Conservation (phyloP, 2,329 filamentous ascomycete genomes). For the Colletotrichum sp. region DNA sequence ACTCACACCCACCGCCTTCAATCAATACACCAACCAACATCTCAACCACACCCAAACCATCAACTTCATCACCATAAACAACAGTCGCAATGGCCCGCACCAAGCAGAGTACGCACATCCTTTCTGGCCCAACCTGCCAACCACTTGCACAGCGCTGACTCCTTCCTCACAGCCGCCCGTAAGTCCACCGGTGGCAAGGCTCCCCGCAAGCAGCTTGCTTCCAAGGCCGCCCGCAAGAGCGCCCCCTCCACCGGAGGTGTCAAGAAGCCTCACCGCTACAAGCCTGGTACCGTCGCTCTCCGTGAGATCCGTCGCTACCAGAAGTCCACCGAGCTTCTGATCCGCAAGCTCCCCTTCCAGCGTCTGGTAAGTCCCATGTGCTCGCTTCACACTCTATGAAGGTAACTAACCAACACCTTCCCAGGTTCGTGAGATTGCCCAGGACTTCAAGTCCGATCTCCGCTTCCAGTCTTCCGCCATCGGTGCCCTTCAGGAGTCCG, state of each 20-base stretch:
- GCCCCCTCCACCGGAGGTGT: constrained; percentile 96
- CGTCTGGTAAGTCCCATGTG: constrained; percentile 68
- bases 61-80: constrained; percentile 31
- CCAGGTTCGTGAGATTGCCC: constrained; percentile 88
- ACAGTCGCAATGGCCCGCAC: constrained; percentile 64
- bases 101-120: constrained; percentile 54
- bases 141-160: background rate
- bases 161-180: constrained; percentile 47
- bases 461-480: constrained; percentile 99
- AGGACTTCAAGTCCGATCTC: constrained; percentile 94
- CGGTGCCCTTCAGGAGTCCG: constrained; percentile 95
- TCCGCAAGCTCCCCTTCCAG: constrained; percentile 98
- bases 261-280: constrained; percentile 92
- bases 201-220: constrained; percentile 94
- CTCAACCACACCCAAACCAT: constrained; percentile 31
- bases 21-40: constrained; percentile 28
- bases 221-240: constrained; percentile 98
- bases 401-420: constrained; percentile 11
- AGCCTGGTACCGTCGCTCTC: constrained; percentile 86
- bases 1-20: constrained; percentile 38
- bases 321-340: constrained; percentile 86
- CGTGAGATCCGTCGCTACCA: constrained; percentile 94
- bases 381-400: background rate
- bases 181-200: constrained; percentile 84
- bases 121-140: background rate